A percentile compares a stretch with the other conserved stretches of the same genome.
Conservation (phyloP, 306 rosid species). For the Cucurbita pepo region DNA sequence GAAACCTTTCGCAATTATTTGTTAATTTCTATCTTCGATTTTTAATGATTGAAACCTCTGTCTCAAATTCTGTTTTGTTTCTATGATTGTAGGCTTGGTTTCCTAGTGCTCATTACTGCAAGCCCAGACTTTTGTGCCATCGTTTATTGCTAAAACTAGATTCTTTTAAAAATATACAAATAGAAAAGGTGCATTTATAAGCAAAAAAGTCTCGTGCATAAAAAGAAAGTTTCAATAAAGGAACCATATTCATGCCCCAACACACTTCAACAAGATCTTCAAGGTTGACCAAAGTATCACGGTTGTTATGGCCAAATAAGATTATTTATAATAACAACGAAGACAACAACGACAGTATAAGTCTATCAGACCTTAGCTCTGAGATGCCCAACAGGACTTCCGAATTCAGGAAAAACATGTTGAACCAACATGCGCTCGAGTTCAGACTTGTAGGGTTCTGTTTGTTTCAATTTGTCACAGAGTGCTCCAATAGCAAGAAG, state of each 20-base stretch:
- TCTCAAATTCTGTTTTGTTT: background rate
- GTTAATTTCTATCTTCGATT: background rate
- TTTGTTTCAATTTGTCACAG: slow-evolving; percentile 88
- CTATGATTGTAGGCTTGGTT: no score
- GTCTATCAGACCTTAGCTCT: slow-evolving; percentile 69
- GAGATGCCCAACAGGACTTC: slow-evolving; percentile 88
- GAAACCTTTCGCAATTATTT: background rate
- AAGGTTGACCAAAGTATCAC: background rate
- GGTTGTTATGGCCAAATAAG: background rate
- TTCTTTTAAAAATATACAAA: background rate
- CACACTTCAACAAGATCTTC: background rate
- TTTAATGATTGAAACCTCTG: background rate
- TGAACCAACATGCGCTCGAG: slow-evolving; percentile 93
- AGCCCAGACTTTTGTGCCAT: no score
- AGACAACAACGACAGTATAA: background rate
- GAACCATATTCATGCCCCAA: background rate
- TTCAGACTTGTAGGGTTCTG: slow-evolving; percentile 89
- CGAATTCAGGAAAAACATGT: slow-evolving; percentile 93
- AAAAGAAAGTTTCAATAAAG: background rate
- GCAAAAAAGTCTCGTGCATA: background rate
- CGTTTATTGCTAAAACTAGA: no score
- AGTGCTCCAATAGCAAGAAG: slow-evolving; percentile 97
- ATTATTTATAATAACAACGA: background rate
- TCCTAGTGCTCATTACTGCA: no score
- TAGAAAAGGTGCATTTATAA: background rate